Evolutionary conservation across 2,329 filamentous ascomycete genomes (phyloP).

Genomic region (Penicillium sp.): DNA sequence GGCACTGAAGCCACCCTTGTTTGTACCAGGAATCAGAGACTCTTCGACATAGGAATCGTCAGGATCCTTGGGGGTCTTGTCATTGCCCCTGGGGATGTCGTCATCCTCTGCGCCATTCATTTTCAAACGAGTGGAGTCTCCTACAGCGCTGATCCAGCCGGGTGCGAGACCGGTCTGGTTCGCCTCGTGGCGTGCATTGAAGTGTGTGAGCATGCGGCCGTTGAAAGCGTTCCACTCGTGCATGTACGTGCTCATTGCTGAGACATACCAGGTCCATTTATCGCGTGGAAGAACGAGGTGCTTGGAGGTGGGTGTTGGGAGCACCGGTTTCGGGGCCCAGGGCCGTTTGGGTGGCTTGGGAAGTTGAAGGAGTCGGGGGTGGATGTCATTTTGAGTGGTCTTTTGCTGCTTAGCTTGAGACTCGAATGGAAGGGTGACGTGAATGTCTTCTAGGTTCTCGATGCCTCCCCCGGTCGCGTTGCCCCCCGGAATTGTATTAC

Average conservation of each 20-base stretch:
- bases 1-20: slow-evolving; percentile 43
- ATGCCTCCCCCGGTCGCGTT: slow-evolving; percentile 48
- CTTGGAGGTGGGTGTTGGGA: slow-evolving; percentile 30
- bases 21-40: slow-evolving; percentile 28
- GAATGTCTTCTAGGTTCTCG: slow-evolving; percentile 52
- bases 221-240: slow-evolving; percentile 56
- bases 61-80: slow-evolving; percentile 5
- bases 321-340: slow-evolving; percentile 27
- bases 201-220: slow-evolving; percentile 53
- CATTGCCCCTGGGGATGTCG: slow-evolving; percentile 17
- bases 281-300: slow-evolving; percentile 42
- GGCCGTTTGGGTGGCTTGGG: slow-evolving; percentile 54
- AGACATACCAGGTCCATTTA: slow-evolving; percentile 52
- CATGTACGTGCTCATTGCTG: slow-evolving; percentile 54
- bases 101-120: slow-evolving; percentile 27
- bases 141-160: slow-evolving; percentile 52
- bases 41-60: slow-evolving; percentile 28
- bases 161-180: slow-evolving; percentile 44
- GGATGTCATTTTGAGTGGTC: slow-evolving; percentile 39
- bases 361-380: slow-evolving; percentile 42
- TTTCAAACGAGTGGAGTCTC: slow-evolving; percentile 43
- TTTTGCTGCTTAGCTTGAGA: slow-evolving; percentile 50
- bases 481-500: slow-evolving; percentile 49
- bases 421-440: slow-evolving; percentile 55
- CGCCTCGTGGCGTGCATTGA: slow-evolving; percentile 51